Evolutionary conservation across 805 yeast species (phyloP).

Genomic region (Nakazawaea ambrosiae): DNA sequence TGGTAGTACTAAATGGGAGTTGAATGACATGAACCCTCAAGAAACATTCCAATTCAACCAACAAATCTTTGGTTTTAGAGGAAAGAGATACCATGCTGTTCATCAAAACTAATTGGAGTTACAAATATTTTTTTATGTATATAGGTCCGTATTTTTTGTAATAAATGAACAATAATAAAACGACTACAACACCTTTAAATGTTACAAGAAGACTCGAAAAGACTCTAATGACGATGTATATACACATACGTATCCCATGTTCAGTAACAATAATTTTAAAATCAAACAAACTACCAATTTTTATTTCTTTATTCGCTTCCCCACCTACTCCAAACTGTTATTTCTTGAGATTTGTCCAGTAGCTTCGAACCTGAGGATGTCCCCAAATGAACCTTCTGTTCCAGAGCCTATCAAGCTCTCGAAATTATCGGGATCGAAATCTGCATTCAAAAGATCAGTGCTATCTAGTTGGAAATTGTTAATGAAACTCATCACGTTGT

Average conservation of each 20-base stretch:
- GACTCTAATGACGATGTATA: not conserved
- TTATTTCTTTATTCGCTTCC: too few relatives aligned
- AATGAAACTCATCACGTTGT: not conserved
- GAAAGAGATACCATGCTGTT: slow-evolving; percentile 92
- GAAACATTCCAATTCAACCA: slow-evolving; percentile 92
- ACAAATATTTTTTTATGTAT: slow-evolving; percentile 1
- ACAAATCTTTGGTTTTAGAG: slow-evolving; percentile 86
- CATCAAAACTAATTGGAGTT: slow-evolving; percentile 14
- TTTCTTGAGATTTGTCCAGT: slow-evolving; percentile 10
- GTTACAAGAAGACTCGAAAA: not conserved
- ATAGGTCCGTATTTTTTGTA: too few relatives aligned
- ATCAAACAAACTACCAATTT: too few relatives aligned
- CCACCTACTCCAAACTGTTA: slow-evolving; percentile 2
- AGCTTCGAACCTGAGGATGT: slow-evolving; percentile 4
- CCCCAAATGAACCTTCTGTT: too few relatives aligned
- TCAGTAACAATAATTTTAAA: not conserved
- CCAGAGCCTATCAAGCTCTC: too few relatives aligned
- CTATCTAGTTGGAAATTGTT: too few relatives aligned
- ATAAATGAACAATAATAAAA: too few relatives aligned
- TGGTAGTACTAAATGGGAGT: slow-evolving; percentile 89
- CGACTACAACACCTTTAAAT: too few relatives aligned
- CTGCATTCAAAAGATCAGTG: too few relatives aligned
- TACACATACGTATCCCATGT: too few relatives aligned
- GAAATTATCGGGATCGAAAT: too few relatives aligned
- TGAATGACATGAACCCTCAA: slow-evolving; percentile 86